Percentiles rank a stretch among this genome's conserved stretches.
Conservation (phyloP, 148 eudicot genomes). For the Chenopodium berlandieri region DNA sequence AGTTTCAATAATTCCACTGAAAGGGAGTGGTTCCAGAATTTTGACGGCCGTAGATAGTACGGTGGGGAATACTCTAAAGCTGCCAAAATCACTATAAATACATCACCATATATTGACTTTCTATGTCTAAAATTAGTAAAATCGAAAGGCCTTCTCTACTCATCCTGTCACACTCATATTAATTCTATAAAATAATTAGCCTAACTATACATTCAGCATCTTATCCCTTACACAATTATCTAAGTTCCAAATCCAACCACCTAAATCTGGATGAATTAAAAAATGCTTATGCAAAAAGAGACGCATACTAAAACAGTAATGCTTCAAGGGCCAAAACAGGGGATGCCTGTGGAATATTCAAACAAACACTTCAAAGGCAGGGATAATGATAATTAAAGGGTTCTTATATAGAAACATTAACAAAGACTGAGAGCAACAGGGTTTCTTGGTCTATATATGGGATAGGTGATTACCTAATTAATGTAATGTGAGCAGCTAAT, state of each 20-base stretch:
- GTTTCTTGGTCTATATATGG: not conserved
- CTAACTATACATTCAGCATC: constrained; percentile 24
- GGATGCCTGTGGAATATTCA: not conserved
- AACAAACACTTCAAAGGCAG: not conserved
- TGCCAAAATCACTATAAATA: constrained; percentile 23
- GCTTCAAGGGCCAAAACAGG: not conserved
- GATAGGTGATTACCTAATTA: not conserved
- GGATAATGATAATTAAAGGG: no score
- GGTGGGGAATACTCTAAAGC: constrained; percentile 20
- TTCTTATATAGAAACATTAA: not conserved
- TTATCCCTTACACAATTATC: constrained; percentile 14
- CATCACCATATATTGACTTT: not conserved
- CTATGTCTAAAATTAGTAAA: constrained; percentile 13
- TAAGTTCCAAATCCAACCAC: constrained; percentile 13
- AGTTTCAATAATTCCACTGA: not conserved
- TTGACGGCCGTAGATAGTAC: constrained; percentile 20
- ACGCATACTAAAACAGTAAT: not conserved
- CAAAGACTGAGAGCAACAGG: not conserved
- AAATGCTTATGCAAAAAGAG: not conserved
- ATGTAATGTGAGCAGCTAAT: not conserved
- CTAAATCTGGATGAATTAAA: constrained; percentile 11
- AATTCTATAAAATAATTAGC: not conserved
- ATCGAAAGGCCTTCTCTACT: not conserved
- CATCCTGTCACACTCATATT: constrained; percentile 21
- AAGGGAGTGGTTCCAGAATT: constrained; percentile 14